Conservation (phyloP, 108 stramenopile genomes). For the Cyclotella kingstonii region DNA sequence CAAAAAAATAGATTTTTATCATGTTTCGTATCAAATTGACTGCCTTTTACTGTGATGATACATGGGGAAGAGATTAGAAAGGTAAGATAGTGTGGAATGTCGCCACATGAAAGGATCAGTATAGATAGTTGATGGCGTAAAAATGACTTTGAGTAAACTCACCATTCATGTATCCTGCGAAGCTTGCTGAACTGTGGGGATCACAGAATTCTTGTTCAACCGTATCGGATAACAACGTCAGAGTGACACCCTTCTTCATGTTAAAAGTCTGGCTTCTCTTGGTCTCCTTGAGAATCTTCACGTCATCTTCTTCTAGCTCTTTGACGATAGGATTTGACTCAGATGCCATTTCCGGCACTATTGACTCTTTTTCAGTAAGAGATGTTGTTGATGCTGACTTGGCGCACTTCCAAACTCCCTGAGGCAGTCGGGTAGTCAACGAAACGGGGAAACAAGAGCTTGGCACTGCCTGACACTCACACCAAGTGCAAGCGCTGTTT, state of each 20-base stretch:
- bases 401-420: conserved; percentile 8
- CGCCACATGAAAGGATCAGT: neutral
- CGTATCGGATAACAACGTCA: conserved; percentile 23
- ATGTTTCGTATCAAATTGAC: conserved; percentile 46
- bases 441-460: conserved; percentile 1
- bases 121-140: neutral
- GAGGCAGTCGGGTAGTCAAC: neutral
- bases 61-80: neutral
- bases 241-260: conserved; percentile 15
- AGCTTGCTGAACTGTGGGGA: conserved; percentile 32
- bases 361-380: neutral
- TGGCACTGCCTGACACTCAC: conserved; percentile 11
- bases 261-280: conserved; percentile 13
- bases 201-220: conserved; percentile 45
- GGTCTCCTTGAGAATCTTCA: neutral
- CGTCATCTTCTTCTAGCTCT: no score
- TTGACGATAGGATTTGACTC: no score
- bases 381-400: neutral
- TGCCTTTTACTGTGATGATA: conserved; percentile 28
- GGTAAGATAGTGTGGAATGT: neutral
- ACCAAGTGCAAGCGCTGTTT: no score
- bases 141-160: conserved; percentile 7
- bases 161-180: conserved; percentile 50
- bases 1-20: conserved; percentile 95
- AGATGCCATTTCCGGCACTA: neutral